Conservation (phyloP, 169 alveolate species). For the Plasmodium relictum region DNA sequence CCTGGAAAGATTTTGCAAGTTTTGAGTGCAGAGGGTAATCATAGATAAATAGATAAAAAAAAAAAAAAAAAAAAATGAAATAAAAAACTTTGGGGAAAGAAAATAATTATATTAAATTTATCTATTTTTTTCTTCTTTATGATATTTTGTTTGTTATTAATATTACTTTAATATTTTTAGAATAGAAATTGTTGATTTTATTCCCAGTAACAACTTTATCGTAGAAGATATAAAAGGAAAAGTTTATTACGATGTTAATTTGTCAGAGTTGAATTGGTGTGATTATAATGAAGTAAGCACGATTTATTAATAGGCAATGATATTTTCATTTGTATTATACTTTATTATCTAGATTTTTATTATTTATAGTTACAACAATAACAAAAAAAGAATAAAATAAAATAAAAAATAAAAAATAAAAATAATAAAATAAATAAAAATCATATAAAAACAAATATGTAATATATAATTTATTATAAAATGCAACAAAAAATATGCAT, state of each 20-base stretch:
- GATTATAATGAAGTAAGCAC: constrained; percentile 53
- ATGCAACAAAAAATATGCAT: no score
- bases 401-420: no score
- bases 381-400: no score
- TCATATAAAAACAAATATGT: no score
- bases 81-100: not conserved
- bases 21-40: constrained; percentile 69
- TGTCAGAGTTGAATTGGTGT: constrained; percentile 64
- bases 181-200: constrained; percentile 44
- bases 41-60: no score
- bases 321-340: not conserved
- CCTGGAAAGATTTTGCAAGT: constrained; percentile 59
- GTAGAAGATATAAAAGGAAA: constrained; percentile 69
- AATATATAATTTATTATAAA: no score
- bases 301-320: not conserved
- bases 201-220: constrained; percentile 35
- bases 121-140: no score
- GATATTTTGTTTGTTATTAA: not conserved
- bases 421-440: no score
- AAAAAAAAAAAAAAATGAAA: constrained; percentile 9
- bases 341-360: no score
- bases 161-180: constrained; percentile 10
- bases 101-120: not conserved
- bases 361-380: no score
- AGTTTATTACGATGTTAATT: constrained; percentile 53